phyloP scores from a whole-genome alignment of 2,329 filamentous ascomycete genomes.

The Ophiostoma ulmi region DNA sequence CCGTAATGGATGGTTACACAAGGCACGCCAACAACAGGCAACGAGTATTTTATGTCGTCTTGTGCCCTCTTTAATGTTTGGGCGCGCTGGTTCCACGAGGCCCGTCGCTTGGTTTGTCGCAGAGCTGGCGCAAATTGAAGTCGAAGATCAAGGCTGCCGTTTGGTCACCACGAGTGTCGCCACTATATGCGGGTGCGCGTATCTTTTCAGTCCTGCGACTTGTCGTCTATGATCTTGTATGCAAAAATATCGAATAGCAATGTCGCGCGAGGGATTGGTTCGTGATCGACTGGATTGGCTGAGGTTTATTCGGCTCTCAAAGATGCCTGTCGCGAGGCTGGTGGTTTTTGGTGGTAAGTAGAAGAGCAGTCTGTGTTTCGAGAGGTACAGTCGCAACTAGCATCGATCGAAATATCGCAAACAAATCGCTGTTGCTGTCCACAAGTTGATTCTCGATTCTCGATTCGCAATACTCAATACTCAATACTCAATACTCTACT shows the following conservation, averaged over 20 bases:
- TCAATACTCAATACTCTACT: neutral
- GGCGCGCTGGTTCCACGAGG: conserved; percentile 6
- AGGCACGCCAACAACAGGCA: neutral
- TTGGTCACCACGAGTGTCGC: too few relatives aligned
- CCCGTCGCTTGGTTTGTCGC: neutral
- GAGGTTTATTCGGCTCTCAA: neutral
- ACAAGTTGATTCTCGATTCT: neutral
- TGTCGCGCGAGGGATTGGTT: conserved; percentile 1
- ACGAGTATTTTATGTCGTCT: neutral
- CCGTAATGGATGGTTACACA: conserved; percentile 6
- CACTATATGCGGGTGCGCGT: neutral
- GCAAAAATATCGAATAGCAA: neutral
- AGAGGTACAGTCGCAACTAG: too few relatives aligned
- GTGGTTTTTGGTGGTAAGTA: neutral
- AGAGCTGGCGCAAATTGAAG: neutral
- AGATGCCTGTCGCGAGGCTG: neutral
- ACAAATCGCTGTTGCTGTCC: neutral
- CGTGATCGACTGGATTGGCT: neutral
- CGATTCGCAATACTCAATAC: neutral
- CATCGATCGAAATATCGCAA: neutral
- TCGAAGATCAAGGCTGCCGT: neutral
- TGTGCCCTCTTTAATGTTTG: neutral
- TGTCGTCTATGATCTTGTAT: neutral
- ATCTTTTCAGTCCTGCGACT: neutral
- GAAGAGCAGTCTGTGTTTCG: neutral